These are phyloP conservation scores for Ophiostoma quercus DNA, from an alignment of 2,329 filamentous ascomycete genomes.

Conservation along the genomic window DNA sequence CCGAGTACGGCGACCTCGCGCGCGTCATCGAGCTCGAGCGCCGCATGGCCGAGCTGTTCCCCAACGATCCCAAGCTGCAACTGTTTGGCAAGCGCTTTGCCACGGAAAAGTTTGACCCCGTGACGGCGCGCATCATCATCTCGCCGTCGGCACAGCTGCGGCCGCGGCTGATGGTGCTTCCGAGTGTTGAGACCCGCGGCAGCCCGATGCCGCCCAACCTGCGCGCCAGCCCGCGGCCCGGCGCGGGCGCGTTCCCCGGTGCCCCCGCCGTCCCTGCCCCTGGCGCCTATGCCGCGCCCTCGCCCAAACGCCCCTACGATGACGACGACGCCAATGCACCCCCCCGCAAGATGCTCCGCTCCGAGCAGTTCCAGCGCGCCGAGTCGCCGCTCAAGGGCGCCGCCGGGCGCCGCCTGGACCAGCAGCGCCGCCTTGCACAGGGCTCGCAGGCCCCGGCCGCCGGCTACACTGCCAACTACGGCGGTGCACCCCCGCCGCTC, in stretches of 20 bases:
- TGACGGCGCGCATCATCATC: slow-evolving; percentile 73
- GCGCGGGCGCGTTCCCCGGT: too few species aligned
- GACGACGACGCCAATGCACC: slow-evolving; percentile 68
- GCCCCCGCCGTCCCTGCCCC: too few species aligned
- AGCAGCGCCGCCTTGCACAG: slow-evolving; percentile 59
- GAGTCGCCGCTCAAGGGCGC: slow-evolving; percentile 90
- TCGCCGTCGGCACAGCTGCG: slow-evolving; percentile 74
- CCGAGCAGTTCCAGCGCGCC: slow-evolving; percentile 77
- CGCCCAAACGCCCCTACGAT: slow-evolving; percentile 58
- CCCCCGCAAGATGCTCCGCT: slow-evolving; percentile 75
- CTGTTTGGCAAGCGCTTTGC: slow-evolving; percentile 75
- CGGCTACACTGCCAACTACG: slow-evolving; percentile 26
- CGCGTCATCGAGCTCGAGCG: slow-evolving; percentile 88
- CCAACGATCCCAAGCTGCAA: slow-evolving; percentile 70
- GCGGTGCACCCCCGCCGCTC: slow-evolving; percentile 54
- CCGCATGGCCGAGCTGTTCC: slow-evolving; percentile 90
- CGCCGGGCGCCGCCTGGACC: slow-evolving; percentile 76
- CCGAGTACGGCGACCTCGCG: slow-evolving; percentile 83
- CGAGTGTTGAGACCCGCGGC: slow-evolving; percentile 44
- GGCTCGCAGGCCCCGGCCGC: slow-evolving; percentile 33
- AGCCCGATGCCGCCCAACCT: slow-evolving; percentile 41
- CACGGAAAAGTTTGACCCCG: slow-evolving; percentile 71
- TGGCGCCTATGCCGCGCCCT: slow-evolving; percentile 36
- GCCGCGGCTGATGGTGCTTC: slow-evolving; percentile 47
- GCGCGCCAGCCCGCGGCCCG: slow-evolving; percentile 19